A percentile compares a stretch with the other conserved stretches of the same genome.
These are phyloP conservation scores for Daldinia sp. DNA, from an alignment of 2,329 filamentous ascomycete genomes.

Conservation along the genomic window DNA sequence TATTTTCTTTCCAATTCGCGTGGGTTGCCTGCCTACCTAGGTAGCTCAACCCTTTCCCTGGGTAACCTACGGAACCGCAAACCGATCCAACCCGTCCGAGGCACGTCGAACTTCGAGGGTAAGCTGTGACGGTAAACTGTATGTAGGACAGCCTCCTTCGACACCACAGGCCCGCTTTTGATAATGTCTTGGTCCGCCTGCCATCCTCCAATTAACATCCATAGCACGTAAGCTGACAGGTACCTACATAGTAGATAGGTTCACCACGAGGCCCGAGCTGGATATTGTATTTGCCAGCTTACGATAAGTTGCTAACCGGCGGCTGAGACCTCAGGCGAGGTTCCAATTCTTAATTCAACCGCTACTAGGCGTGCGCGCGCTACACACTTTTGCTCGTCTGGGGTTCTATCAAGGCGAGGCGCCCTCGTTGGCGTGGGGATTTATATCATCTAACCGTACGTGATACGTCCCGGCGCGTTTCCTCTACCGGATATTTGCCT, in stretches of 20 bases:
- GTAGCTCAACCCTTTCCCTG: too few relatives aligned
- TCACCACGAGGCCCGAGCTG: neutral
- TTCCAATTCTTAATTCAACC: neutral
- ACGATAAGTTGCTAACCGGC: neutral
- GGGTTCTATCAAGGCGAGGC: neutral
- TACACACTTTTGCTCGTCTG: neutral
- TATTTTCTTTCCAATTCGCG: neutral
- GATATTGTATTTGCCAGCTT: neutral
- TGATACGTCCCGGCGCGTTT: neutral
- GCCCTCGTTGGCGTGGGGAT: neutral
- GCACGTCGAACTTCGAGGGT: too few relatives aligned
- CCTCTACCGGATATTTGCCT: neutral
- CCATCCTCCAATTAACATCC: neutral
- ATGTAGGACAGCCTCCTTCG: neutral
- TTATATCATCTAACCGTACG: too few relatives aligned
- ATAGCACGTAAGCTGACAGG: neutral
- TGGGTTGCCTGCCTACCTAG: neutral
- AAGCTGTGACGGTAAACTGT: too few relatives aligned
- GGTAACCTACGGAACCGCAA: too few relatives aligned
- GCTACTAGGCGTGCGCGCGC: neutral
- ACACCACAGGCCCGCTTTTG: neutral
- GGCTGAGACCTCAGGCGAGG: neutral
- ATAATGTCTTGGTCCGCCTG: neutral
- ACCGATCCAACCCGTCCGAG: too few relatives aligned
- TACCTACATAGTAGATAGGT: neutral